These are phyloP conservation scores for Parsonsia alboflavescens DNA, from an alignment of 257 asterid genomes.

Conservation along the genomic window DNA sequence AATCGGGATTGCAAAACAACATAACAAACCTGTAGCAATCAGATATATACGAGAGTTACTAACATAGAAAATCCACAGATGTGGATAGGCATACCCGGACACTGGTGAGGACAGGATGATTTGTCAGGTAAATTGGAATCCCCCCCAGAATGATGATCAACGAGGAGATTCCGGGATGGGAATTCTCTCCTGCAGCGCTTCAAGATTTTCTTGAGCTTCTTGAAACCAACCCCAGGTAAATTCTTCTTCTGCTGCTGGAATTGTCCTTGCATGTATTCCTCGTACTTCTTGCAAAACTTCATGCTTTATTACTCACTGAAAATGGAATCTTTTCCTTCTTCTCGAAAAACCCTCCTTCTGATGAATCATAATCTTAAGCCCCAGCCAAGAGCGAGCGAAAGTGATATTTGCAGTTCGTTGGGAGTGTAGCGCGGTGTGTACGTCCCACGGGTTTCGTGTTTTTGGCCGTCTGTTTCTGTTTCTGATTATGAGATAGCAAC, in stretches of 20 bases:
- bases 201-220: constrained; percentile 78
- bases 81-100: constrained; percentile 42
- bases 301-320: constrained; percentile 21
- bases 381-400: neutral
- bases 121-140: constrained; percentile 12
- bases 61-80: neutral
- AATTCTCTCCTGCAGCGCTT: constrained; percentile 56
- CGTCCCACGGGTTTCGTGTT: neutral
- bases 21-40: neutral
- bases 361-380: neutral
- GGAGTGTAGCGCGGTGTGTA: neutral
- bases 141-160: neutral
- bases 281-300: constrained; percentile 95
- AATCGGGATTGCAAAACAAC: neutral
- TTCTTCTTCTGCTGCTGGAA: constrained; percentile 45
- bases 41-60: too few relatives aligned
- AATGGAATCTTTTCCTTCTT: neutral
- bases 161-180: constrained; percentile 9
- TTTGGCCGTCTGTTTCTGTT: neutral
- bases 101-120: constrained; percentile 59
- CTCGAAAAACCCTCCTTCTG: neutral
- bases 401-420: too few relatives aligned
- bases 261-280: constrained; percentile 75
- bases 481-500: neutral
- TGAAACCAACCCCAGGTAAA: constrained; percentile 72